Percentiles rank a stretch among this genome's conserved stretches.
Evolutionary conservation across 345 rosid genomes (phyloP).

Genomic region (Eucalyptus leucophloia): DNA sequence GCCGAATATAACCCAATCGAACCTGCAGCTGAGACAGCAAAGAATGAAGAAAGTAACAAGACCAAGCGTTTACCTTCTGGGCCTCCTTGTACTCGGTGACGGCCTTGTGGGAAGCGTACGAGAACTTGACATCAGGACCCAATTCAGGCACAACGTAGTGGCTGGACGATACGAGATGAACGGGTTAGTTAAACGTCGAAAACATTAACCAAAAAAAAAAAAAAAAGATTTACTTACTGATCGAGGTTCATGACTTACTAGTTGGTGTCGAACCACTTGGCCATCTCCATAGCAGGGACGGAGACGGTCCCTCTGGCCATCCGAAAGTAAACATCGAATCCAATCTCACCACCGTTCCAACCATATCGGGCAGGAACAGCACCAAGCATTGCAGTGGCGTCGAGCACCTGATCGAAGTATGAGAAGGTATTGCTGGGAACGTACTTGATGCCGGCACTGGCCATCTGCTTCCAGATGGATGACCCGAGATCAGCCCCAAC

Average conservation of each 20-base stretch:
- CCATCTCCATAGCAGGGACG: conserved; percentile 98
- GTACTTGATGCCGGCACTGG: conserved; percentile 70
- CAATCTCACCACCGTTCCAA: conserved; percentile 78
- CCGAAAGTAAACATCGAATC: conserved; percentile 65
- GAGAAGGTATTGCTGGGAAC: conserved; percentile 97
- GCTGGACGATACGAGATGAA: conserved; percentile 12
- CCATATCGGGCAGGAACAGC: conserved; percentile 13
- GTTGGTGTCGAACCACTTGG: conserved; percentile 99
- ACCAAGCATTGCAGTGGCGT: conserved; percentile 81
- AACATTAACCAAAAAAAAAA: not conserved
- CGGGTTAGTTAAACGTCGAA: not conserved
- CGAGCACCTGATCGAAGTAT: conserved; percentile 77
- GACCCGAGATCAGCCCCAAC: conserved; percentile 76
- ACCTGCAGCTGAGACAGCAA: rapidly evolving
- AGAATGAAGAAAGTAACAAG: not conserved
- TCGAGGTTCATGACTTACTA: conserved; percentile 47
- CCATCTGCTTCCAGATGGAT: conserved; percentile 92
- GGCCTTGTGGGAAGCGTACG: too few relatives aligned
- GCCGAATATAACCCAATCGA: too few relatives aligned
- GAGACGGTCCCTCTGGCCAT: conserved; percentile 84
- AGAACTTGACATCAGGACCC: too few relatives aligned
- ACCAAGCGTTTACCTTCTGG: conserved; percentile 38
- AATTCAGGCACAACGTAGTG: too few relatives aligned
- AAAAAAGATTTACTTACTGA: not conserved
- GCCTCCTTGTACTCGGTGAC: conserved; percentile 12